Base-by-base conservation (phyloP, 2,329 filamentous ascomycete genomes). In the Stenocarpella maydis region DNA sequence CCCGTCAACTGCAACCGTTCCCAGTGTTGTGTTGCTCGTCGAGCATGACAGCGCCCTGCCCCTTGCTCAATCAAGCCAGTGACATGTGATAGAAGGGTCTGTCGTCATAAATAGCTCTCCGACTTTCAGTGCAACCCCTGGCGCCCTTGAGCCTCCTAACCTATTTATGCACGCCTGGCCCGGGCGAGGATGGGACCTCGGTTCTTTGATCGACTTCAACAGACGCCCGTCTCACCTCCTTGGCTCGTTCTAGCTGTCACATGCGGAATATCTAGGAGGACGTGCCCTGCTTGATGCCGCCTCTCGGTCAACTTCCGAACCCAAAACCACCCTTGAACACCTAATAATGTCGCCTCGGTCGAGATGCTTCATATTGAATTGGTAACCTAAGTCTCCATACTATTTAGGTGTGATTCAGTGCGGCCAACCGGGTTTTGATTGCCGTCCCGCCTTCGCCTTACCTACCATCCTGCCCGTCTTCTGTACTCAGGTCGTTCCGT, bases 301-400 rank as follows among this genome's bases (percentile, higher is more conserved):
- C 28, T 41, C 49, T 71, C 69, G 69, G 69, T 47, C 69, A 71
- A 71, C 17, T 71, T 71, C 69, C 69, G 69, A 67, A 49, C 45
- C 24, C 26, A 24, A 34, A 19, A 8, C n/a, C 28, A 41, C 52
- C 6, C 31, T 5, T 28, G 21, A 10, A n/a, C 39, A 15, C 15
- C 34, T 37, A 37, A 21, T 17, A 47, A 37, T 47, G 58, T 49
- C 26, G 58, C 28, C 28, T 49, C 43, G 58, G 43, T 63, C 58
- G n/a, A 63, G 14, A 49, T 63, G 26, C 24, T n/a, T 19, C 10
- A 19, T n/a, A n/a, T 34, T 63, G 55, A 37, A 37, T 37, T 24
- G 12, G n/a, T 37, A 37, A 37, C 31, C 8, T 31, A 34, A 24
- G 19, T 24, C n/a, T 24, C 43, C 28, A 63, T 63, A 43, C 28